Evolutionary conservation across 257 asterid genomes (phyloP).

Genomic region (Solanum lignicaule): DNA sequence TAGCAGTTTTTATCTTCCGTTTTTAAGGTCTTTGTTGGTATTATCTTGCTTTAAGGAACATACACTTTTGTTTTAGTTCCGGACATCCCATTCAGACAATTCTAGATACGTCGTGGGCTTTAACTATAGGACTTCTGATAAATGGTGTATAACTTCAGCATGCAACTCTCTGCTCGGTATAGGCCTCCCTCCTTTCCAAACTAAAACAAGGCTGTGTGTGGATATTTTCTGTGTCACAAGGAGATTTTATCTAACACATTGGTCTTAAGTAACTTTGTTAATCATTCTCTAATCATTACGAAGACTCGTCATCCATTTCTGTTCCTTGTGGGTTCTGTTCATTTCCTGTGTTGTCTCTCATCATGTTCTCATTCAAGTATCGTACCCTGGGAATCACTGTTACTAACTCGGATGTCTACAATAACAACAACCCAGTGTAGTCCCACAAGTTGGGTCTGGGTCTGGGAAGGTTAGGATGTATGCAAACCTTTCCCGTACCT

Average conservation of each 20-base stretch:
- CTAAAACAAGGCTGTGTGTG: background rate
- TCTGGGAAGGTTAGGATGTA: background rate
- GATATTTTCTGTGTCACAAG: background rate
- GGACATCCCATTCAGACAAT: background rate
- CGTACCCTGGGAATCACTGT: background rate
- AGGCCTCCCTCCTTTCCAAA: background rate
- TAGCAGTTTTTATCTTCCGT: background rate
- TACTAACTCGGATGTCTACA: background rate
- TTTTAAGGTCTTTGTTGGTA: background rate
- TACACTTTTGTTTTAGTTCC: background rate
- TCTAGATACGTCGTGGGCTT: background rate
- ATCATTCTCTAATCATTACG: background rate
- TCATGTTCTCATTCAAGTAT: background rate
- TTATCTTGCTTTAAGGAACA: background rate
- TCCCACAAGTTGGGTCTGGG: background rate
- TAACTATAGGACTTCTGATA: background rate
- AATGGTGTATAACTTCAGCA: background rate
- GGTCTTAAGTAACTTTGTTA: background rate
- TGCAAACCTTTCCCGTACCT: background rate
- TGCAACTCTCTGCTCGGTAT: background rate
- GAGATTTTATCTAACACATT: background rate
- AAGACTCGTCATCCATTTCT: background rate
- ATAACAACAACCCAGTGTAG: background rate
- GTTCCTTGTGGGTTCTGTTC: background rate
- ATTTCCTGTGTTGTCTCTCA: background rate